Base-by-base conservation (phyloP, 306 rosid species). In the Acacia confusa region DNA sequence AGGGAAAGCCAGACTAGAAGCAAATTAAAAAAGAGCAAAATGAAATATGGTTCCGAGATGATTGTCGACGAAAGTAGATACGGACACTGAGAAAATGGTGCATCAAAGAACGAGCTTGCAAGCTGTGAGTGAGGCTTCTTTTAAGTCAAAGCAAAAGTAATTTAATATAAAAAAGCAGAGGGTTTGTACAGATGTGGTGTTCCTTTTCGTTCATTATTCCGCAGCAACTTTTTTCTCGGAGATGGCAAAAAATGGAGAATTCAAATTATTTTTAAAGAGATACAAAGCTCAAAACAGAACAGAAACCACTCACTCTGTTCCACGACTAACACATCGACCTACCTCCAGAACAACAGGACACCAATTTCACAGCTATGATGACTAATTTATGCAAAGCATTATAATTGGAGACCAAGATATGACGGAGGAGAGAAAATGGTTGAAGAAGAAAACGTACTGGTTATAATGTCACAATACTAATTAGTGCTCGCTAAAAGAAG, bases 41-140 rank as follows among this genome's bases (percentile, higher is more conserved):
- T 65, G 50, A 84, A 80, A 40, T 71, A 82, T 83, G 85, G 86
- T 84, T 87, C 90, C 90, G 27, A 91, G 84, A 83, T 12, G 50
- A 71, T 74, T 88, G 95, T 91, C 92, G 81, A 82, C 25, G 81
- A 86, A 86, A 87, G 91, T 77, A 79, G 85, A 78, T 73, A 53
- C 60, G 53, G 69, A 76, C 77, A 82, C 84, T 67, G 81, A 73
- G 81, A 85, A 83, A 82, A 20, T 40, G 40, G 70, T 64, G 69
- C 78, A 81, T 82, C 61, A 80, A 89, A 83, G 77, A 82, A 38
- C 48, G 86, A 83, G 84, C 78, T 83, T 72, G 76, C 82, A 86
- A 86, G 79, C 55, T 77, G 87, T 85, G 87, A 84, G 81, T 45
- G 22, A 57, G 63, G 79, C 32, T 43, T 61, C 43, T 74, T 73